These are phyloP conservation scores for Trichoderma asperellum DNA, from an alignment of 2,329 filamentous ascomycete genomes.

Conservation along the genomic window DNA sequence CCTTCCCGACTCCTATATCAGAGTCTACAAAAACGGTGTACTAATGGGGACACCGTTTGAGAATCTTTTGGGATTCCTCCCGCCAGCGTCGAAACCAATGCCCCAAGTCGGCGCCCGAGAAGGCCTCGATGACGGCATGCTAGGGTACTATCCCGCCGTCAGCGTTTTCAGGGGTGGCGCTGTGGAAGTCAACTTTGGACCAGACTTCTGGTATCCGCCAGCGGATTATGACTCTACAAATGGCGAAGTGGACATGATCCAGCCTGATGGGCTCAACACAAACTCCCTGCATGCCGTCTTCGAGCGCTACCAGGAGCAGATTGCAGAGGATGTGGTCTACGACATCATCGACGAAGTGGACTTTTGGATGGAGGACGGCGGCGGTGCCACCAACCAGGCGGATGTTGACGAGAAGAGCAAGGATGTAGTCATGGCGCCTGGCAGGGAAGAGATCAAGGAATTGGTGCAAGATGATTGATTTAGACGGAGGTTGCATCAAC, in stretches of 20 bases:
- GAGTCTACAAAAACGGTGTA: conserved; percentile 89
- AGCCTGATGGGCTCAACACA: conserved; percentile 32
- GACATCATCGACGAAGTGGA: conserved; percentile 95
- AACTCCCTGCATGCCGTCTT: conserved; percentile 63
- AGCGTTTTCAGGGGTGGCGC: conserved; percentile 91
- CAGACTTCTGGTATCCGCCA: conserved; percentile 88
- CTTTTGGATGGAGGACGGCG: conserved; percentile 76
- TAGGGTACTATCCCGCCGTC: conserved; percentile 93
- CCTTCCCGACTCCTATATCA: conserved; percentile 82
- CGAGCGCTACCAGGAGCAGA: conserved; percentile 87
- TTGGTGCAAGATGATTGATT: conserved; percentile 63
- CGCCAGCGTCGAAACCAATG: conserved; percentile 79
- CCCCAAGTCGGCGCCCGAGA: conserved; percentile 76
- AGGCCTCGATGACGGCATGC: conserved; percentile 89
- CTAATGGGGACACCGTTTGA: conserved; percentile 86
- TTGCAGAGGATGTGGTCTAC: conserved; percentile 90
- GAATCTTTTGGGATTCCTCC: conserved; percentile 86
- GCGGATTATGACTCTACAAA: conserved; percentile 55
- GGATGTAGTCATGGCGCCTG: conserved; percentile 49
- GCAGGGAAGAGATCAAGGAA: conserved; percentile 65
- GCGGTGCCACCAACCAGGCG: conserved; percentile 52
- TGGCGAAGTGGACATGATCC: conserved; percentile 54
- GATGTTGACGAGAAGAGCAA: conserved; percentile 51
- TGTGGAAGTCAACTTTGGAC: conserved; percentile 92
- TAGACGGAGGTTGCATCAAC: neutral